Evolutionary conservation across 2,329 filamentous ascomycete species (phyloP), one percentile per base, ranked within the genome.

Genomic region (Penicillium sp.): DNA sequence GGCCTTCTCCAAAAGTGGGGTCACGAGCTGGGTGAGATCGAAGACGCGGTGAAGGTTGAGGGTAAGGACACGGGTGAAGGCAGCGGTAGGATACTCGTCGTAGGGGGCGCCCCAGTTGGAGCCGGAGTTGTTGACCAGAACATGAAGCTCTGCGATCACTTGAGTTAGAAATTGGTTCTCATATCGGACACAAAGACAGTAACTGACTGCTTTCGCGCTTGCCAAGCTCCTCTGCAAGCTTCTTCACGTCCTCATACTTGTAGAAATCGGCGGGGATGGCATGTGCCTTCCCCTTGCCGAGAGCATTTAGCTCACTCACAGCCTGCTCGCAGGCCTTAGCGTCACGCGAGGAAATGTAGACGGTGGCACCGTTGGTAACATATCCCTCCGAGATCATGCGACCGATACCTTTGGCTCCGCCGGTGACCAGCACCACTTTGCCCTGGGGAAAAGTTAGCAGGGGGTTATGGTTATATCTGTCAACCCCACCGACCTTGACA

Each of bases 11-110:
- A 82, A 65, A 31, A 82, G 67, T 6, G 73, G 72, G 55, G 81
- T 80, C 54, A 81, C 67, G 11, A 77, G 77, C 68, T 77, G 69
- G 15, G 73, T 75, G 18, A 75, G 65, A 60, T 80, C 78, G 61
- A 81, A 82, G 35, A 82, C 77, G 15, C 77, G 78, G 67, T 82
- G 81, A 15, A 82, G 79, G 62, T 82, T 82, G 61, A 82, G 69
- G 9, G 77, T 79, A 61, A 83, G 80, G 22, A 85, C 73, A 59
- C 83, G 81, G 59, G 83, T 82, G 80, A 82, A 85, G 40, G 79
- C 82, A 45, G 77, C 73, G 58, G 83, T 81, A 0, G 81, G 81
- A 62, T 83, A 85, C 66, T 84, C 76, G 56, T 83, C 80, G 66
- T 84, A 84, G 26, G 81, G 78, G 25, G 78, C 82, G 9, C 81